phyloP scores from a whole-genome alignment of 371 early-diverging fungal species.

The Zychaea mexicana region DNA sequence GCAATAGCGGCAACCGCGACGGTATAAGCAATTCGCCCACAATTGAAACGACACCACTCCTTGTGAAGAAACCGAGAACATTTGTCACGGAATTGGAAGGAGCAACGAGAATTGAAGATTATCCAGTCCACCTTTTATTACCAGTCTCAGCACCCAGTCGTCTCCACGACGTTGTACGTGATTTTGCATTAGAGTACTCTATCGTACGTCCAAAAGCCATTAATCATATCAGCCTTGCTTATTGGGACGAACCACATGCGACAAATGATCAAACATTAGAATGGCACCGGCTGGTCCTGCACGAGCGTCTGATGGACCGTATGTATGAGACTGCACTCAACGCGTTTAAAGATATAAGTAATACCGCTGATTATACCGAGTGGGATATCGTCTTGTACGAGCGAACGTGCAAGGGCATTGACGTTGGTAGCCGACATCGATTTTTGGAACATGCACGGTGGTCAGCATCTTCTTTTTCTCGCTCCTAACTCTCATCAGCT shows the following conservation, averaged over 20 bases:
- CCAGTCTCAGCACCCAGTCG: slow-evolving; percentile 20
- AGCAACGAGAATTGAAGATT: not conserved
- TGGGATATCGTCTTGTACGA: slow-evolving; percentile 41
- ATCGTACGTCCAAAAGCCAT: slow-evolving; percentile 28
- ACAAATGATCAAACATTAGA: slow-evolving; percentile 8
- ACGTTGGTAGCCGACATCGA: slow-evolving; percentile 24
- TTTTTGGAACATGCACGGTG: slow-evolving; percentile 29
- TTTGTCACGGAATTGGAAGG: not conserved
- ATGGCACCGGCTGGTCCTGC: slow-evolving; percentile 6
- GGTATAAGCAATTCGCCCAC: not conserved
- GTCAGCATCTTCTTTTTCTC: not conserved
- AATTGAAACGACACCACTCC: not conserved
- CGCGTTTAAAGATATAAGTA: not conserved
- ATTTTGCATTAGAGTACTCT: not conserved
- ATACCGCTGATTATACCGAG: not conserved
- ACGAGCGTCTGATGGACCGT: slow-evolving; percentile 15
- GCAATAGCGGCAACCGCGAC: not conserved
- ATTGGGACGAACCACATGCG: slow-evolving; percentile 44
- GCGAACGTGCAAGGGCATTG: slow-evolving; percentile 18
- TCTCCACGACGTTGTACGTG: slow-evolving; percentile 10
- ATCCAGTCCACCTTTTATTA: slow-evolving; percentile 29
- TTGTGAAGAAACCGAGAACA: slow-evolving; percentile 4
- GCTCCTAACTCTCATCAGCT: not conserved
- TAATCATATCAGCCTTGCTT: slow-evolving; percentile 44
- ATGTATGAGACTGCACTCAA: slow-evolving; percentile 16